Evolutionary conservation across 345 rosid genomes (phyloP), one percentile per base, ranked within the genome.

Genomic region (Noccaea bulbosa): DNA sequence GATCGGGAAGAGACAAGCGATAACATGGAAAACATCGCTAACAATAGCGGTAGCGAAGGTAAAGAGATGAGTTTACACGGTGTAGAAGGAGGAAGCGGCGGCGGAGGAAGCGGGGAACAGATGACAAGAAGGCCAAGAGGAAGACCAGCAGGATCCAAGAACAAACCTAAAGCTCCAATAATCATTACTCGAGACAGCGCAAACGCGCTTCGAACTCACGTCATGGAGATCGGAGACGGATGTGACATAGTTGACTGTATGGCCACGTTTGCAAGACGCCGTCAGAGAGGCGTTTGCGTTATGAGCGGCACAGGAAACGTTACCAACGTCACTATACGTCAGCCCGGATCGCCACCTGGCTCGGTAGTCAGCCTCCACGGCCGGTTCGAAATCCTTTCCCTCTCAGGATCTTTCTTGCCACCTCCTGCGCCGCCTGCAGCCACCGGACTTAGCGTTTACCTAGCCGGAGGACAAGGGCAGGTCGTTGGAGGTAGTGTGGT

Each of bases 351-450:
- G 0, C 92, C 88, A 2, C 57, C 72, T 43, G 96, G 99, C 49
- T 89, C 99, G 27, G 77, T 92, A 16, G 96, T 94, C 6, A 88
- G 84, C 5, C 82, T 94, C 35, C 98, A 90, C 40, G 99, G 99
- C 37, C 80, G 96, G 16, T 94, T 91, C 45, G 98, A 94, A 85
- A 90, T 94, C 63, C 72, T 94, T 2, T 91, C 99, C 7, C 87
- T 94, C 2, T 74, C 97, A 0, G 99, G 99, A 5, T 89, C 98
- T 0, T 94, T 94, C 77, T 55, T 94, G 54, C 99, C 99, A 0
- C 96, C 97, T 0, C 99, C 99, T 0, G 97, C 97, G 0, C 99
- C 99, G 1, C 98, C 98, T 0, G 95, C 97, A 1, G 98, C 99
- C 5, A 83, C 99, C 2, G 99, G 98, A 63, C 63, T 94, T 46